These are phyloP conservation scores for Mycena rosella DNA, from an alignment of 768 basidiomycete genomes.

Conservation along the genomic window DNA sequence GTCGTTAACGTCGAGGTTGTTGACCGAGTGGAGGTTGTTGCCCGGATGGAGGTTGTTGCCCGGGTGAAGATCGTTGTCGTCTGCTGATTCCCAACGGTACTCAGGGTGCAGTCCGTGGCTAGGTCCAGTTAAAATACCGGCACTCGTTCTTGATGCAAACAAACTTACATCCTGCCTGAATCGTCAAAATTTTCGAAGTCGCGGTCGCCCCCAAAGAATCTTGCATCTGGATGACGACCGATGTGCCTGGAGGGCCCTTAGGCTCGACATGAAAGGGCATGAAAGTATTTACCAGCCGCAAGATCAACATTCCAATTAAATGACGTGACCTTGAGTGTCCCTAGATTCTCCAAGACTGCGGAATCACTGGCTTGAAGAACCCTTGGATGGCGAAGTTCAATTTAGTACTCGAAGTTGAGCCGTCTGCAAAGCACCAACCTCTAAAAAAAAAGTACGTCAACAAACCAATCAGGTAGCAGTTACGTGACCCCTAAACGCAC, in stretches of 20 bases:
- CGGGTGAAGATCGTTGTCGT: neutral
- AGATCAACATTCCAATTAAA: slow-evolving; percentile 30
- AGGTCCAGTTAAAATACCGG: neutral
- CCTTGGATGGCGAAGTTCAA: neutral
- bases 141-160: neutral
- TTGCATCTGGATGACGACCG: slow-evolving; percentile 10
- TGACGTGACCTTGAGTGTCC: slow-evolving; percentile 18
- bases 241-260: slow-evolving; percentile 3
- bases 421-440: neutral
- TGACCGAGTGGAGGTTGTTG: neutral
- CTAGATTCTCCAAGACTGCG: slow-evolving; percentile 19
- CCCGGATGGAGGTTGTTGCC: neutral
- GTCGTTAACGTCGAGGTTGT: neutral
- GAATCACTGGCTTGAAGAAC: slow-evolving; percentile 5
- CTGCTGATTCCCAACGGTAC: neutral
- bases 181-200: slow-evolving; percentile 6
- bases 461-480: neutral
- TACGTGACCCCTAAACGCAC: neutral
- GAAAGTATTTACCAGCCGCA: slow-evolving; percentile 15
- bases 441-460: slow-evolving; percentile 1
- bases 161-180: slow-evolving; percentile 16
- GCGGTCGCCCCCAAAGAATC: slow-evolving; percentile 21
- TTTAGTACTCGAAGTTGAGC: neutral
- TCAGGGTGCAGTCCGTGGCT: slow-evolving; percentile 21
- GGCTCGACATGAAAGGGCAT: neutral